These are phyloP conservation scores for Alternaria brassicicola DNA, from an alignment of 2,329 filamentous ascomycete genomes.

Conservation along the genomic window DNA sequence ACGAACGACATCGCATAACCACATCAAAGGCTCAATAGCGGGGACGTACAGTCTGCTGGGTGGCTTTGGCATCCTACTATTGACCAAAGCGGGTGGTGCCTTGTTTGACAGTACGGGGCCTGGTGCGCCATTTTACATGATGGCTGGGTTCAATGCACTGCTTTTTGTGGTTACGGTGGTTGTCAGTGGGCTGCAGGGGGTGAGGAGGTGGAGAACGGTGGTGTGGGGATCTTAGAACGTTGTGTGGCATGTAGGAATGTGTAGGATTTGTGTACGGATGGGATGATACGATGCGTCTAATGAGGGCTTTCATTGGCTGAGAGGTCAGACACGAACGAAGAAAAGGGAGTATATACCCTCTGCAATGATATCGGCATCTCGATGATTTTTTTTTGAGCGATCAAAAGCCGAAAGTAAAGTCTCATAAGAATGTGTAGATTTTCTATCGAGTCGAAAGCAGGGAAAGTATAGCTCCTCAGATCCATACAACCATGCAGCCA, in stretches of 20 bases:
- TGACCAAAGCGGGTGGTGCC: conserved; percentile 88
- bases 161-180: conserved; percentile 61
- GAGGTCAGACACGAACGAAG: too few species aligned
- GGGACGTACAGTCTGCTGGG: conserved; percentile 93
- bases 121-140: conserved; percentile 90
- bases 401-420: background rate
- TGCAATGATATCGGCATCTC: background rate
- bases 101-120: conserved; percentile 78
- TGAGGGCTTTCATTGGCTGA: too few species aligned
- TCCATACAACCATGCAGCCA: background rate
- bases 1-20: conserved; percentile 45
- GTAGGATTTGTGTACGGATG: background rate
- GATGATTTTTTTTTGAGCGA: background rate
- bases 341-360: background rate
- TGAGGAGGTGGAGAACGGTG: conserved; percentile 9
- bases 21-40: conserved; percentile 90
- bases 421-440: background rate
- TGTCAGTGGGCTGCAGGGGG: conserved; percentile 22
- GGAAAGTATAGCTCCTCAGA: too few species aligned
- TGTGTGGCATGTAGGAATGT: background rate
- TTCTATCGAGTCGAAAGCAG: background rate
- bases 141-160: conserved; percentile 83
- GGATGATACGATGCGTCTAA: background rate
- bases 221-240: background rate
- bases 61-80: conserved; percentile 83